Evolutionary conservation across 306 rosid genomes (phyloP).

Genomic region (Medicago ruthenica): DNA sequence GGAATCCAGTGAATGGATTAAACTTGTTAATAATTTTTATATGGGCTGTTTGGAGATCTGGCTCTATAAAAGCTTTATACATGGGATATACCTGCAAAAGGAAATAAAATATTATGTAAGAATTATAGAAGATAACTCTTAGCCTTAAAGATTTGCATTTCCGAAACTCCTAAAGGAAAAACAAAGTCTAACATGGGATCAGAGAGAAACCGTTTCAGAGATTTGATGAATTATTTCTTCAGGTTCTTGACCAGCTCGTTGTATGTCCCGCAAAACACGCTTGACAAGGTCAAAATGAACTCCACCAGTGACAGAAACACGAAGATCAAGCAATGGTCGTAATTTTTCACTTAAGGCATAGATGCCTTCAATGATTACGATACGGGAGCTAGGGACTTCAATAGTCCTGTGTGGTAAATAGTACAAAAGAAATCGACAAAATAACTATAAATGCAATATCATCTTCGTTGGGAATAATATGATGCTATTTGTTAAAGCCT

Average conservation of each 20-base stretch:
- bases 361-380: conserved; percentile 90
- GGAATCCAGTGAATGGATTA: conserved; percentile 95
- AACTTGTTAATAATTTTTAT: conserved; percentile 90
- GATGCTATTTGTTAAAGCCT: conserved; percentile 19
- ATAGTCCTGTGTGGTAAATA: conserved; percentile 65
- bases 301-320: conserved; percentile 97
- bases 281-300: conserved; percentile 98
- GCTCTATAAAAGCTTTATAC: conserved; percentile 99
- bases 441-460: conserved; percentile 18
- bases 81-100: conserved; percentile 86
- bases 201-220: conserved; percentile 89
- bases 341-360: conserved; percentile 89
- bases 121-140: conserved; percentile 40
- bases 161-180: conserved; percentile 33
- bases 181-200: conserved; percentile 46
- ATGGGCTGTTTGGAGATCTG: conserved; percentile 98
- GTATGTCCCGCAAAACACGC: conserved; percentile 96
- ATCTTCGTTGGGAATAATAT: conserved; percentile 27
- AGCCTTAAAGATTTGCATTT: conserved; percentile 14
- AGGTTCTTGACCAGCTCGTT: conserved; percentile 98
- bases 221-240: conserved; percentile 98
- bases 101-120: conserved; percentile 30
- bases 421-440: conserved; percentile 34
- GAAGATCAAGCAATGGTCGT: conserved; percentile 92
- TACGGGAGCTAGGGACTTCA: conserved; percentile 91